These are phyloP conservation scores for Testicularia cyperi DNA, from an alignment of 1,284 basidiomycete genomes.

Conservation along the genomic window DNA sequence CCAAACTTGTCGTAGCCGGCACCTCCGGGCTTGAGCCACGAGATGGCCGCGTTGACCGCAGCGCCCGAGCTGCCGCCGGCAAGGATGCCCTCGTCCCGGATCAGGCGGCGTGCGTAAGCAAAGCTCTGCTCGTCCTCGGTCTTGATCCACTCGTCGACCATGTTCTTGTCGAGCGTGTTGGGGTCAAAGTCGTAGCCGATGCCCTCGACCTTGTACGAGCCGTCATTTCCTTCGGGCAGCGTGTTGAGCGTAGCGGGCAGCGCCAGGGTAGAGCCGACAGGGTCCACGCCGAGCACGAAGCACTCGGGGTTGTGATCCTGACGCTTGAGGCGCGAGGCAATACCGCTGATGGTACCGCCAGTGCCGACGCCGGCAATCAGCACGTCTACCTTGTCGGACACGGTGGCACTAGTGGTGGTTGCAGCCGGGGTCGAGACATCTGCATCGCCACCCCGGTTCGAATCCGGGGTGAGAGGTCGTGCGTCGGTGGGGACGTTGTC, in stretches of 20 bases:
- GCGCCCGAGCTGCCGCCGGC: constrained; percentile 91
- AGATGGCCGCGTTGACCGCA: constrained; percentile 74
- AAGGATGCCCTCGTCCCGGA: constrained; percentile 82
- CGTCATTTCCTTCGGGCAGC: constrained; percentile 64
- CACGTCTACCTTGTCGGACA: constrained; percentile 68
- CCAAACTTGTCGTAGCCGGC: constrained; percentile 70
- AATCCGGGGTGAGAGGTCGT: constrained; percentile 39
- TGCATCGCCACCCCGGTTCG: constrained; percentile 32
- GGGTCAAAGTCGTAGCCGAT: constrained; percentile 68
- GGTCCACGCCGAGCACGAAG: constrained; percentile 81
- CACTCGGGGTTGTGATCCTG: constrained; percentile 48
- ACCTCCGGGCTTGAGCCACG: constrained; percentile 70
- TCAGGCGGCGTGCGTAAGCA: constrained; percentile 73
- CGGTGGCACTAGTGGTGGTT: no score
- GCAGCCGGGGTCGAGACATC: constrained; percentile 12
- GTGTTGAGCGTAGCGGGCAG: constrained; percentile 70
- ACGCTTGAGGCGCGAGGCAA: constrained; percentile 73
- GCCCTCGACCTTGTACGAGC: constrained; percentile 81
- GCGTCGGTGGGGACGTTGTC: constrained; percentile 11
- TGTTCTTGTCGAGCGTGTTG: constrained; percentile 45
- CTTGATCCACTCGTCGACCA: constrained; percentile 73
- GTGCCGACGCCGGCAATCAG: constrained; percentile 89
- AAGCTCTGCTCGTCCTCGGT: constrained; percentile 80
- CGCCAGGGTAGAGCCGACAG: constrained; percentile 87
- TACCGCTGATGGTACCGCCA: constrained; percentile 87